phyloP scores from a whole-genome alignment of 2,329 filamentous ascomycete genomes.

The Emmonsiellopsis sp. region DNA sequence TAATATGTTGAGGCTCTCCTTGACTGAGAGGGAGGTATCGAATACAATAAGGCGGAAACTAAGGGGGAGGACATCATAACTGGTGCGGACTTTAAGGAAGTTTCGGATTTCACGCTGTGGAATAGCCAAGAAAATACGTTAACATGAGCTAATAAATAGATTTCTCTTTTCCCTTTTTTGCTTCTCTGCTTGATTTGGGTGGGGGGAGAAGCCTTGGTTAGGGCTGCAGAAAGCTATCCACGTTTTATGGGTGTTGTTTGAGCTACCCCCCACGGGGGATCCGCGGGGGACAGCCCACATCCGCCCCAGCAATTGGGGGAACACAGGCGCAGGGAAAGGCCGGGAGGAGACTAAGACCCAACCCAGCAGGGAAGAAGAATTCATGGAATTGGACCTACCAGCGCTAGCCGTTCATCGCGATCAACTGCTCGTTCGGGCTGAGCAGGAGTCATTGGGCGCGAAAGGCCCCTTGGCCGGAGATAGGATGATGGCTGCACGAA shows the following conservation, averaged over 20 bases:
- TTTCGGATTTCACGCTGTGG: conserved; percentile 78
- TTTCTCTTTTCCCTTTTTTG: neutral
- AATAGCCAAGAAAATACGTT: conserved; percentile 14
- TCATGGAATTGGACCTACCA: conserved; percentile 29
- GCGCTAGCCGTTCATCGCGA: conserved; percentile 40
- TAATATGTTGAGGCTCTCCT: conserved; percentile 92
- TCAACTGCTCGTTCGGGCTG: conserved; percentile 39
- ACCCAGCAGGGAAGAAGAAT: conserved; percentile 2
- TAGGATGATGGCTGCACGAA: conserved; percentile 43
- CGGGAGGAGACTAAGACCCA: neutral
- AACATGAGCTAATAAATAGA: conserved; percentile 13
- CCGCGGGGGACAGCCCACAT: neutral
- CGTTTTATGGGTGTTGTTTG: neutral
- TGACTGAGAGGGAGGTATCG: conserved; percentile 89
- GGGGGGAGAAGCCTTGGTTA: neutral
- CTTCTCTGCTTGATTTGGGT: neutral
- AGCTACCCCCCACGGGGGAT: neutral
- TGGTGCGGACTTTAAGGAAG: conserved; percentile 91
- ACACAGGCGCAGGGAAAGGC: neutral
- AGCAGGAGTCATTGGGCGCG: conserved; percentile 32
- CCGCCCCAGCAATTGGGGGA: neutral
- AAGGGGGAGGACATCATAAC: conserved; percentile 93
- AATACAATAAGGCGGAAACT: conserved; percentile 94
- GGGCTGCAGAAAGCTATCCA: neutral
- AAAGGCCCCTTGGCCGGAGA: conserved; percentile 31